Base-by-base conservation (phyloP, 2,329 filamentous ascomycete genomes). In the Alternaria arborescens region DNA sequence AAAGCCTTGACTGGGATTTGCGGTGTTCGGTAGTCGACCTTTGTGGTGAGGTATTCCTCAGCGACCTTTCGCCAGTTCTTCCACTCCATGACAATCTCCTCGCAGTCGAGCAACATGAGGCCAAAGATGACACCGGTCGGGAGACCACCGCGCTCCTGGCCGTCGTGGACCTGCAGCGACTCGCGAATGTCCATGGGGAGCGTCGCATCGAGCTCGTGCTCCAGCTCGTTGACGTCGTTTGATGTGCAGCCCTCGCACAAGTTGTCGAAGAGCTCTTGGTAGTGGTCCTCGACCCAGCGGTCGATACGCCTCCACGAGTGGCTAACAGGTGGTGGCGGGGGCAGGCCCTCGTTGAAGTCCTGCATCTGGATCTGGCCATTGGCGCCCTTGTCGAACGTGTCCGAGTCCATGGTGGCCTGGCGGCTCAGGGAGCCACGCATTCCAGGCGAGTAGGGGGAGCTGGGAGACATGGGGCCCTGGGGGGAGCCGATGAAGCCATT, bases 21-120 rank as follows among this genome's bases (percentile, higher is more conserved):
- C 5, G 91, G 88, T 81, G 89, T 76, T 77, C 83, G 58, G 82
- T 84, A 72, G 79, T 81, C 77, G 18, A 79, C 75, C 36, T 88
- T 77, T 40, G 88, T 84, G 42, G 87, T 84, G 60, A 98, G 85
- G 77, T 91, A 97, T 75, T 97, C 92, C 60, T 94, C 89, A 75
- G 97, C 97, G 64, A 99, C 95, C 65, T 88, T 89, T 71, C 93
- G 89, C 95, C 95, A 99, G 76, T 97, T 96, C 72, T 92, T 91
- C 92, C 94, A 98, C 78, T 99, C 95, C 78, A 97, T 93, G 22
- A 97, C 90, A 70, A 99, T 97, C 77, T 99, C 95, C 79, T 99
- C 95, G 75, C 95, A 98, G 79, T 99, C 95, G 59, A 99, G 87
- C 65, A 99, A 82, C 95, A 99, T 99, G 77, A 88, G 91, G 61